Percentiles rank a stretch among this genome's conserved stretches.
These are phyloP conservation scores for Aureobasidium sp. DNA, from an alignment of 2,329 filamentous ascomycete genomes.

Conservation along the genomic window DNA sequence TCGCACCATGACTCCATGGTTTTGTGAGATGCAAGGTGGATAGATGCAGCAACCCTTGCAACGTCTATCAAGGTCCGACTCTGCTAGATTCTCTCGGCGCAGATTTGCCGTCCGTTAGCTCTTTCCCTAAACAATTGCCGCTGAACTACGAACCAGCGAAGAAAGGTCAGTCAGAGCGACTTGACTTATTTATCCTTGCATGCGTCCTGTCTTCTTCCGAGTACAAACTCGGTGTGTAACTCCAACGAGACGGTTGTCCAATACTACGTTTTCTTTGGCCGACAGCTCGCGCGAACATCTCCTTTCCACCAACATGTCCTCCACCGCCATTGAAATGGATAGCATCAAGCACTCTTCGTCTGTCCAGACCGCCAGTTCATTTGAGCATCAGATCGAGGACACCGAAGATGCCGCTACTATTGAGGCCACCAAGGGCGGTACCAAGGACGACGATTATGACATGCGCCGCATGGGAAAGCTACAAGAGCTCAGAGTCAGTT, in stretches of 20 bases:
- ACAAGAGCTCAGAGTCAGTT: slow-evolving; percentile 20
- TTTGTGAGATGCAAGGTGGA: slow-evolving; percentile 13
- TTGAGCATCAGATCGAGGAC: slow-evolving; percentile 4
- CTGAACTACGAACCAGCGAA: neutral
- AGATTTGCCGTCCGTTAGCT: slow-evolving; percentile 11
- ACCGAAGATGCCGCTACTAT: slow-evolving; percentile 2
- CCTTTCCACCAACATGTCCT: slow-evolving; percentile 13
- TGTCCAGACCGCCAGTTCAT: slow-evolving; percentile 14
- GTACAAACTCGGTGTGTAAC: slow-evolving; percentile 16
- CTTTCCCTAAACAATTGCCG: slow-evolving; percentile 6
- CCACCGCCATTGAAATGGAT: slow-evolving; percentile 12
- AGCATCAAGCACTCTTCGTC: slow-evolving; percentile 18
- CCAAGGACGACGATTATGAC: slow-evolving; percentile 20
- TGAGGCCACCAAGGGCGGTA: slow-evolving; percentile 19
- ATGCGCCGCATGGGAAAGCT: slow-evolving; percentile 25
- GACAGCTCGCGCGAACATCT: slow-evolving; percentile 4
- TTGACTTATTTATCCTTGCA: slow-evolving; percentile 17
- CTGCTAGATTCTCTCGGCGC: slow-evolving; percentile 9
- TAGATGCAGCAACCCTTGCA: slow-evolving; percentile 14
- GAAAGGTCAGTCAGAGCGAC: neutral
- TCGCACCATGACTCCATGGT: slow-evolving; percentile 11
- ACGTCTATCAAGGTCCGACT: neutral
- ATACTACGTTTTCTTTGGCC: slow-evolving; percentile 11
- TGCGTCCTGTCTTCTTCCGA: slow-evolving; percentile 16
- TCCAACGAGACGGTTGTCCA: slow-evolving; percentile 8